Conservation (phyloP, 2,329 filamentous ascomycete species). For the Claviceps fusiformis region DNA sequence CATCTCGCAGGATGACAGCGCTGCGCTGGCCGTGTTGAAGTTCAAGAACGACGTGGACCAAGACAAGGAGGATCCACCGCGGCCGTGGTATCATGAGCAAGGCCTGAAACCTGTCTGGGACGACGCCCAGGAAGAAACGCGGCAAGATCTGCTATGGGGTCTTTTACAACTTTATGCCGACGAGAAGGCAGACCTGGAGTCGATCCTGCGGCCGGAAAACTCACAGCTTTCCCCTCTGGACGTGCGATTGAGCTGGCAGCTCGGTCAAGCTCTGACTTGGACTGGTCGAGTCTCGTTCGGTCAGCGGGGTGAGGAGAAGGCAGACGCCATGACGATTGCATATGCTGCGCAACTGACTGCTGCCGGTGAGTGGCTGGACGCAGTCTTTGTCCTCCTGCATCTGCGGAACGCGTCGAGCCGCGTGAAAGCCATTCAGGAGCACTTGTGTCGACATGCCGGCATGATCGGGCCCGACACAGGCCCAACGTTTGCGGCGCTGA, state of each 20-base stretch:
- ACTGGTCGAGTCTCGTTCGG: constrained; percentile 39
- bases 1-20: constrained; percentile 50
- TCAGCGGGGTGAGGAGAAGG: constrained; percentile 41
- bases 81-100: constrained; percentile 56
- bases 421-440: constrained; percentile 54
- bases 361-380: constrained; percentile 53
- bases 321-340: constrained; percentile 51
- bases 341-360: constrained; percentile 53
- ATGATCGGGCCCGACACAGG: constrained; percentile 47
- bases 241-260: constrained; percentile 70
- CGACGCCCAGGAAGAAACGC: constrained; percentile 40
- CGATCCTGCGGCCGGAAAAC: constrained; percentile 62
- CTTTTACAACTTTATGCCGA: constrained; percentile 68
- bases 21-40: constrained; percentile 57
- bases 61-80: constrained; percentile 57
- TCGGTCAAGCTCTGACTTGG: constrained; percentile 52
- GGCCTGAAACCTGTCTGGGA: constrained; percentile 45
- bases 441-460: constrained; percentile 58
- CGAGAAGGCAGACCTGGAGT: constrained; percentile 45
- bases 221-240: constrained; percentile 63
- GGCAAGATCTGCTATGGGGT: constrained; percentile 76
- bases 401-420: constrained; percentile 51
- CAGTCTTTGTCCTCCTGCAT: constrained; percentile 66
- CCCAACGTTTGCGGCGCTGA: constrained; percentile 44
- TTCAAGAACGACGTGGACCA: constrained; percentile 63